Evolutionary conservation across 2,329 filamentous ascomycete species (phyloP).

Genomic region (Stagonosporopsis chrysanthemi): DNA sequence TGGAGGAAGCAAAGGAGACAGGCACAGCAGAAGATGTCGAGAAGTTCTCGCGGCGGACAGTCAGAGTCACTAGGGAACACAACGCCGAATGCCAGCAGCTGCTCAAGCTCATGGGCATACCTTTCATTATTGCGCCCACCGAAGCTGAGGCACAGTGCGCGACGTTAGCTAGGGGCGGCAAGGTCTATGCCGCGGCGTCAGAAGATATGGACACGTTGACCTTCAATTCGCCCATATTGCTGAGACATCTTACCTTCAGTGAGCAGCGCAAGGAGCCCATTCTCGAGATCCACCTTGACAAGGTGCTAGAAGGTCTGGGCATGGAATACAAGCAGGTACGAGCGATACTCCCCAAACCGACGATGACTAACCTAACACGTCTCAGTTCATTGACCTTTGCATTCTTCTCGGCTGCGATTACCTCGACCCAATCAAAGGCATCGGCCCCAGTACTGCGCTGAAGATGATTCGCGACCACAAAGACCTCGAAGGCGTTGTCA

Average conservation of each 20-base stretch:
- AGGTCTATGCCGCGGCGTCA: constrained; percentile 94
- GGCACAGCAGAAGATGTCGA: constrained; percentile 97
- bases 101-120: constrained; percentile 93
- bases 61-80: constrained; percentile 94
- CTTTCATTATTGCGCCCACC: constrained; percentile 92
- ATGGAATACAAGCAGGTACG: constrained; percentile 86
- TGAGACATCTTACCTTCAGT: constrained; percentile 94
- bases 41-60: constrained; percentile 93
- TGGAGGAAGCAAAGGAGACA: constrained; percentile 96
- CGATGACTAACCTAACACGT: neutral
- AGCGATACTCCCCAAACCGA: neutral
- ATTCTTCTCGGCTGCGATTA: constrained; percentile 98
- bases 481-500: constrained; percentile 84
- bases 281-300: constrained; percentile 89
- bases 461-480: constrained; percentile 95
- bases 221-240: constrained; percentile 88
- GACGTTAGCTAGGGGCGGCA: constrained; percentile 84
- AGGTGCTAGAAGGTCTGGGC: constrained; percentile 81
- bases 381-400: constrained; percentile 93
- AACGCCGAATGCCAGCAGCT: constrained; percentile 93
- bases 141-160: constrained; percentile 98
- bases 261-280: constrained; percentile 98
- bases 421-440: constrained; percentile 92
- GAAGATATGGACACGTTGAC: constrained; percentile 99
- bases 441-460: constrained; percentile 89